phyloP scores from a whole-genome alignment of 1,284 basidiomycete genomes.

The Cutaneotrichosporon mucoides region DNA sequence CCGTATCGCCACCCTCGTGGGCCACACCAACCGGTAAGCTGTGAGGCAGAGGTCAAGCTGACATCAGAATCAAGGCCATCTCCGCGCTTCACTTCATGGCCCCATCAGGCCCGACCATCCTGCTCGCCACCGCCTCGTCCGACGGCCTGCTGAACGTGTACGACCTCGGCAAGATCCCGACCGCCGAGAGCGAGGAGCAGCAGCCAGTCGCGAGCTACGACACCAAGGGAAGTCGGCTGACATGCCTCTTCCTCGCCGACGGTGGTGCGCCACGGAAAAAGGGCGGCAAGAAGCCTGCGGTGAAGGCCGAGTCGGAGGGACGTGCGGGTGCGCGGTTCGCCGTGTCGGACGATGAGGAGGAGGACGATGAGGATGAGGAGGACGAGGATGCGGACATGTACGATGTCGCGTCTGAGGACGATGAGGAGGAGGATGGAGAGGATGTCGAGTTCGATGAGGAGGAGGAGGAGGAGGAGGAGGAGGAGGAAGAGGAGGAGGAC shows the following conservation, averaged over 20 bases:
- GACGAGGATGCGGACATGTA: conserved; percentile 23
- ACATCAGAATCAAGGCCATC: conserved; percentile 43
- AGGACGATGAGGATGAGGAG: conserved; percentile 25
- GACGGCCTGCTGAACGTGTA: conserved; percentile 78
- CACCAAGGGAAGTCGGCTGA: conserved; percentile 76
- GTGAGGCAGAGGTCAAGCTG: neutral
- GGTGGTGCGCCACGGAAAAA: conserved; percentile 50
- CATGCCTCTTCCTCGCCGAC: conserved; percentile 67
- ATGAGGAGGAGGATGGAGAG: conserved; percentile 47
- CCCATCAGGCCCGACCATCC: conserved; percentile 52
- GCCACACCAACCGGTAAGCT: conserved; percentile 41
- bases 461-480: conserved; percentile 1
- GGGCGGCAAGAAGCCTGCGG: conserved; percentile 9
- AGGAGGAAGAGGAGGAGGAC: neutral
- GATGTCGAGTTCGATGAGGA: conserved; percentile 3
- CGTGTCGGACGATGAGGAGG: conserved; percentile 25
- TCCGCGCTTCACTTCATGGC: conserved; percentile 35
- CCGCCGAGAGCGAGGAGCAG: conserved; percentile 16
- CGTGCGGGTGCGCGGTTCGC: conserved; percentile 28
- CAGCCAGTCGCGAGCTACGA: conserved; percentile 65
- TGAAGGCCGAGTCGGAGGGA: conserved; percentile 48
- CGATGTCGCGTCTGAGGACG: conserved; percentile 28
- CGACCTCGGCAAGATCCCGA: conserved; percentile 58
- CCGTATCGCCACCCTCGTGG: conserved; percentile 36
- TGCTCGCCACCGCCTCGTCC: conserved; percentile 71